A percentile compares a stretch with the other conserved stretches of the same genome.
phyloP scores from a whole-genome alignment of 768 basidiomycete genomes.

The Hygrophoropsis aurantiaca region DNA sequence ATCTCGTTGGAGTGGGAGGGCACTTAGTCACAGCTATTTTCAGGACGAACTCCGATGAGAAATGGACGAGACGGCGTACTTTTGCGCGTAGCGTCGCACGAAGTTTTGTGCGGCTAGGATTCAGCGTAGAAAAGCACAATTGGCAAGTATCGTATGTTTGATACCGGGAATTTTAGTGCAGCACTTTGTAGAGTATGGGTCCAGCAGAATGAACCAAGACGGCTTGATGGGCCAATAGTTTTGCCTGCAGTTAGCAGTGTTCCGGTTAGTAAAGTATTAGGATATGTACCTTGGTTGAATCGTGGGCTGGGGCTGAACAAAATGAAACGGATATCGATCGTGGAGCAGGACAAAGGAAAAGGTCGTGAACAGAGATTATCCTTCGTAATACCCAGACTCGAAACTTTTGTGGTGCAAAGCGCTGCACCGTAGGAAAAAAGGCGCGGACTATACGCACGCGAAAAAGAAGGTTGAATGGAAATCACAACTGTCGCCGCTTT shows the following conservation, averaged over 20 bases:
- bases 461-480: constrained; percentile 8
- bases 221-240: no score
- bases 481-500: constrained; percentile 4
- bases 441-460: background rate
- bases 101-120: no score
- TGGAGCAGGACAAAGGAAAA: constrained; percentile 5
- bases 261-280: no score
- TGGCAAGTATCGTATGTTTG: no score
- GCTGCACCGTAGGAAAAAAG: constrained; percentile 3
- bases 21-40: constrained; percentile 16
- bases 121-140: no score
- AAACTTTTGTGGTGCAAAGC: background rate
- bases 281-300: constrained; percentile 8
- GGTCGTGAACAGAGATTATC: constrained; percentile 3
- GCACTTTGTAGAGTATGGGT: no score
- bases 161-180: no score
- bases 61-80: no score
- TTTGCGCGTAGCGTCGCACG: no score
- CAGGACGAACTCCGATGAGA: no score
- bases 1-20: constrained; percentile 47
- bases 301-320: constrained; percentile 4
- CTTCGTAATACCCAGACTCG: background rate
- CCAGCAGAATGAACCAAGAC: no score
- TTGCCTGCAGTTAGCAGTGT: no score
- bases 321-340: background rate